Conservation (phyloP, 345 rosid species). For the Isatis tinctoria region DNA sequence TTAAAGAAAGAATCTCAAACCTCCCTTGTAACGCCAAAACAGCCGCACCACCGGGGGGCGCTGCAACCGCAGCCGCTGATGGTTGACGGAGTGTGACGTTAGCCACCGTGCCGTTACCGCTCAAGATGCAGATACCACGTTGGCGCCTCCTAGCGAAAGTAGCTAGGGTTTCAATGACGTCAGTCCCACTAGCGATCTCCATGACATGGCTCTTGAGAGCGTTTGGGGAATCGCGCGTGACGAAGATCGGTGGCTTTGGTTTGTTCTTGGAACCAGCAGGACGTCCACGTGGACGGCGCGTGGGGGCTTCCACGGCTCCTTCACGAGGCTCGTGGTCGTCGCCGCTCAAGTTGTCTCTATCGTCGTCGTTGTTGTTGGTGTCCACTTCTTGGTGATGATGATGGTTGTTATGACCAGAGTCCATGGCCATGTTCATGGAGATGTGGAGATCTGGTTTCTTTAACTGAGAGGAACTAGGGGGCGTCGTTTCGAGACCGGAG, state of each 20-base stretch:
- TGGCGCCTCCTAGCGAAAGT: constrained; percentile 55
- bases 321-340: constrained; percentile 59
- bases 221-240: constrained; percentile 67
- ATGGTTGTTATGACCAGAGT: constrained; percentile 31
- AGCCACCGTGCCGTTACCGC: constrained; percentile 60
- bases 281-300: constrained; percentile 65
- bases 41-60: constrained; percentile 23
- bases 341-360: constrained; percentile 42
- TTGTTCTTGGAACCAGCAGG: constrained; percentile 61
- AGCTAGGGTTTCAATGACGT: constrained; percentile 53
- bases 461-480: constrained; percentile 54
- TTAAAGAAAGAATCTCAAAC: constrained; percentile 46
- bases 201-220: constrained; percentile 64
- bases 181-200: constrained; percentile 60
- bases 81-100: constrained; percentile 64
- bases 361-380: constrained; percentile 28
- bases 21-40: constrained; percentile 50
- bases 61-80: constrained; percentile 5
- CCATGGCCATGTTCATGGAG: constrained; percentile 48
- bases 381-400: constrained; percentile 35
- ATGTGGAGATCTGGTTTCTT: constrained; percentile 74
- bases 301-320: constrained; percentile 54
- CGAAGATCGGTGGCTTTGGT: constrained; percentile 64
- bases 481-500: constrained; percentile 48
- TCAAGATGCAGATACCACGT: constrained; percentile 54